phyloP scores from a whole-genome alignment of 768 basidiomycete genomes.

The Mycena alexandri region DNA sequence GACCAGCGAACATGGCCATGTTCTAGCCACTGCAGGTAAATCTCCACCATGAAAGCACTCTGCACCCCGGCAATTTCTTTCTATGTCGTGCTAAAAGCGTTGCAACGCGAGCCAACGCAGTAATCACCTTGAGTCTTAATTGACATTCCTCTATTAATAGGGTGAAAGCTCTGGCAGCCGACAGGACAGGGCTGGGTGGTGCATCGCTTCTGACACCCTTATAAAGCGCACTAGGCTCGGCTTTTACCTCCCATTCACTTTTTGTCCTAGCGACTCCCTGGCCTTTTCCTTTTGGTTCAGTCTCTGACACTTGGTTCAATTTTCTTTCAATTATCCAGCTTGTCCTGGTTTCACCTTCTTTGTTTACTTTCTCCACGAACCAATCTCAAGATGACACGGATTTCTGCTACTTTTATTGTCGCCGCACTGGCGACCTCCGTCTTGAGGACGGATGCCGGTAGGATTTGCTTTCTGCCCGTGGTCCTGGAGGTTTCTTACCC shows the following conservation, averaged over 20 bases:
- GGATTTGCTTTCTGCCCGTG: background rate
- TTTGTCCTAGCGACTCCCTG: constrained; percentile 2
- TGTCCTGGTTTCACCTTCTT: constrained; percentile 26
- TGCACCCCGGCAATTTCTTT: too few relatives aligned
- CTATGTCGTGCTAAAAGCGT: too few relatives aligned
- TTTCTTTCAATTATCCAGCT: constrained; percentile 20
- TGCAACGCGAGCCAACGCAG: too few relatives aligned
- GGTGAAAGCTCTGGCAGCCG: constrained; percentile 8
- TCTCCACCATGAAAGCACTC: too few relatives aligned
- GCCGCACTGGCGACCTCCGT: constrained; percentile 25
- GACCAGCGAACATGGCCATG: too few relatives aligned
- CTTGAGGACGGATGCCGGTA: constrained; percentile 36
- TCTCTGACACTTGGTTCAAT: constrained; percentile 12
- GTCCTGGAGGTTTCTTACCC: background rate
- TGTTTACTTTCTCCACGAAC: background rate
- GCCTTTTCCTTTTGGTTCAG: background rate
- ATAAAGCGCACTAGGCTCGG: constrained; percentile 1
- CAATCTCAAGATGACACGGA: constrained; percentile 28
- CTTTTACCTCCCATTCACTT: constrained; percentile 4
- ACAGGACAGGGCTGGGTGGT: constrained; percentile 17
- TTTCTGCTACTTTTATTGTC: constrained; percentile 21
- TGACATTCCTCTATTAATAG: constrained; percentile 12
- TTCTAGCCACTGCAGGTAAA: too few relatives aligned
- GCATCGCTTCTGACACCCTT: constrained; percentile 18
- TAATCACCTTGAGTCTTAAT: background rate